These are phyloP conservation scores for Gremmenia infestans DNA, from an alignment of 2,329 filamentous ascomycete species.

Conservation along the genomic window DNA sequence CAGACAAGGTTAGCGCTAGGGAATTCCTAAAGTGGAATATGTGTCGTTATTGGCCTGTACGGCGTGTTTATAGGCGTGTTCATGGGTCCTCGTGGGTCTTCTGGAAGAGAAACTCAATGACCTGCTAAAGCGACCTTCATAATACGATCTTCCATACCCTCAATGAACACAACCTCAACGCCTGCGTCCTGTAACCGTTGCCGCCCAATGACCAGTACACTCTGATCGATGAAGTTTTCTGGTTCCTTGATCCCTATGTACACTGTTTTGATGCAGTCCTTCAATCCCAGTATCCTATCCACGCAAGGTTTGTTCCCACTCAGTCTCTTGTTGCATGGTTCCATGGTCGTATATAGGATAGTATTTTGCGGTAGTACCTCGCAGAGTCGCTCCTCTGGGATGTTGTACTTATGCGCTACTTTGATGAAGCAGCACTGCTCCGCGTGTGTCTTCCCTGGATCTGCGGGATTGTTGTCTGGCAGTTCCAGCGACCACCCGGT, in stretches of 20 bases:
- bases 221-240: conserved; percentile 77
- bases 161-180: conserved; percentile 65
- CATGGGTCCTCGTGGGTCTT: too few relatives aligned
- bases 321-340: conserved; percentile 68
- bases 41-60: too few relatives aligned
- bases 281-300: conserved; percentile 64
- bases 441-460: conserved; percentile 78
- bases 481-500: conserved; percentile 87
- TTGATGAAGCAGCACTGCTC: conserved; percentile 87
- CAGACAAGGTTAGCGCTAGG: too few relatives aligned
- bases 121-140: conserved; percentile 75
- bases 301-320: conserved; percentile 73
- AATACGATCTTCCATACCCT: conserved; percentile 73
- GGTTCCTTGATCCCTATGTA: conserved; percentile 85
- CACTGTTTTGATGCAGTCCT: conserved; percentile 57
- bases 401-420: conserved; percentile 43
- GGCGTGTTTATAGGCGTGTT: too few relatives aligned
- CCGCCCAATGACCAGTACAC: conserved; percentile 53
- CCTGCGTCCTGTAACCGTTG: conserved; percentile 63
- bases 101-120: conserved; percentile 30
- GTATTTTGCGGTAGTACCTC: conserved; percentile 48
- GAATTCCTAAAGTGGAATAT: too few relatives aligned
- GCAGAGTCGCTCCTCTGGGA: conserved; percentile 49
- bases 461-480: conserved; percentile 31
- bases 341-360: conserved; percentile 84